Evolutionary conservation across 106 monocot species (phyloP), one percentile per base, ranked within the genome.

Genomic region (Agapanthus africanus): DNA sequence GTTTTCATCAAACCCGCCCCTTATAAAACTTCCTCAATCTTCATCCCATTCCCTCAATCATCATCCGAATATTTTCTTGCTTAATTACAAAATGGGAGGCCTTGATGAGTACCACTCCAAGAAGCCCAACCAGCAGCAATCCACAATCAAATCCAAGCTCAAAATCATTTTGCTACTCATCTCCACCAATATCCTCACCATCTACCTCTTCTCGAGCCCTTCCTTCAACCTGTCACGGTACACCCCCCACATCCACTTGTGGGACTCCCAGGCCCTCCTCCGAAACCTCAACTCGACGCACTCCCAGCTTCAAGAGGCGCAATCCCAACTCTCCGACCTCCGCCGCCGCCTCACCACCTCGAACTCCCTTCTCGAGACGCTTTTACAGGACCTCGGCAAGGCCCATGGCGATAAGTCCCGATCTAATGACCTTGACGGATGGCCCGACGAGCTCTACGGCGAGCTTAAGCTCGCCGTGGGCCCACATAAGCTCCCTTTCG

Each of bases 251-350:
- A n/a, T n/a, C n/a, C n/a, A n/a, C n/a, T n/a, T n/a, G n/a, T n/a
- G n/a, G n/a, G n/a, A n/a, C n/a, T n/a, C n/a, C n/a, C n/a, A n/a
- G n/a, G n/a, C n/a, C n/a, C n/a, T n/a, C n/a, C n/a, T n/a, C n/a
- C n/a, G n/a, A n/a, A 72, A 80, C 3, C 82, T 87, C 63, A 87
- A 83, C 68, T 62, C 77, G 62, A 83, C 87, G 19, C 77, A 67
- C 11, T 10, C 40, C 40, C 31, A 66, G 25, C 82, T 86, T 37
- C 19, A 72, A 6, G 61, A 31, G 5, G 68, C 76, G 41, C 72
- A 74, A 9, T 7, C 61, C 32, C 77, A 83, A 40, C 30, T 83
- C 39, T 32, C 54, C 14, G 71, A 70, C 25, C 74, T 83, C 66
- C 70, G 56, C 18, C 37, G 66, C 35, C 82, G 83, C n/a, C 87